Evolutionary conservation across 768 basidiomycete species (phyloP).

Genomic region (Russula ochroleuca): DNA sequence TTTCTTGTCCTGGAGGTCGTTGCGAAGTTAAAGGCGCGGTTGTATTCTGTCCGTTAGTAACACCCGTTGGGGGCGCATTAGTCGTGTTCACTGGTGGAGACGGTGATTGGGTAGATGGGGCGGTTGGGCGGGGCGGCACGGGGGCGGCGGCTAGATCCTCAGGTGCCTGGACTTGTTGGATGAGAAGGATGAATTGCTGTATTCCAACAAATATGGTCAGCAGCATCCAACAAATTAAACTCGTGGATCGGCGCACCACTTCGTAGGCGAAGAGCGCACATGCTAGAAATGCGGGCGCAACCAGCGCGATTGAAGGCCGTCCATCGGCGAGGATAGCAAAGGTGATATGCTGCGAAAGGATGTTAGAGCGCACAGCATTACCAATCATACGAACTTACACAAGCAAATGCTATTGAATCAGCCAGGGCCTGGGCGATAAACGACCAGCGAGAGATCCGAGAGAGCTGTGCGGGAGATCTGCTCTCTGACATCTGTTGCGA

Average conservation of each 20-base stretch:
- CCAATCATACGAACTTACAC: conserved; percentile 35
- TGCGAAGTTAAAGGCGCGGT: conserved; percentile 25
- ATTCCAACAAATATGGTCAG: conserved; percentile 8
- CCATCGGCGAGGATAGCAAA: conserved; percentile 85
- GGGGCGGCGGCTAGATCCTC: conserved; percentile 45
- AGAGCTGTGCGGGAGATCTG: conserved; percentile 72
- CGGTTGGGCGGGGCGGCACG: conserved; percentile 29
- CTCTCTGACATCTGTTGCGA: conserved; percentile 71
- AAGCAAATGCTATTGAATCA: conserved; percentile 82
- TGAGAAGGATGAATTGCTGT: conserved; percentile 79
- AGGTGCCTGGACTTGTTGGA: conserved; percentile 79
- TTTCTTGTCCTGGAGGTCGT: conserved; percentile 26
- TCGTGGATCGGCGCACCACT: conserved; percentile 51
- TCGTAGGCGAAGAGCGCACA: conserved; percentile 78
- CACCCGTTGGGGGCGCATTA: not conserved
- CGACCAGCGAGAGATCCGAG: conserved; percentile 77
- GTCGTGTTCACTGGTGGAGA: conserved; percentile 18
- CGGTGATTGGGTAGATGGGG: conserved; percentile 15
- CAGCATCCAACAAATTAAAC: not conserved
- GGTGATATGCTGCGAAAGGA: conserved; percentile 58
- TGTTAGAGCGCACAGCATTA: not conserved
- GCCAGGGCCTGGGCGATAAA: conserved; percentile 75
- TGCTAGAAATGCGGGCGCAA: conserved; percentile 81
- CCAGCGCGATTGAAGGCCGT: conserved; percentile 69
- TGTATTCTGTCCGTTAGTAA: conserved; percentile 7